phyloP scores from a whole-genome alignment of 306 rosid genomes.

The Rosa multiflora region DNA sequence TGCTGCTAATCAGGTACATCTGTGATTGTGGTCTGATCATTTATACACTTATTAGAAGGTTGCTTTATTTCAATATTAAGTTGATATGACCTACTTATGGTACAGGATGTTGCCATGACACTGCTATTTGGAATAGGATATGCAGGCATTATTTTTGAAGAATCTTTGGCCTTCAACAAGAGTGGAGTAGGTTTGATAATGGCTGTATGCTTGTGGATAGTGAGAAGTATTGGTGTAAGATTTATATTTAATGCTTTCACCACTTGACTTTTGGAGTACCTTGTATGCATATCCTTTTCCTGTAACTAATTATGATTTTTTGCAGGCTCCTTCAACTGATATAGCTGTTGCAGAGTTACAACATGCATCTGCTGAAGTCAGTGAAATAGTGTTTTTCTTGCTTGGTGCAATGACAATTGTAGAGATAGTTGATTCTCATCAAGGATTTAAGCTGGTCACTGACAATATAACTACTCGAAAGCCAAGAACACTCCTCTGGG shows the following conservation, averaged over 20 bases:
- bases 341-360: slow-evolving; percentile 85
- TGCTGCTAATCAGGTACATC: slow-evolving; percentile 86
- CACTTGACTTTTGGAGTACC: neutral
- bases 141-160: slow-evolving; percentile 96
- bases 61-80: slow-evolving; percentile 16
- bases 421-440: slow-evolving; percentile 91
- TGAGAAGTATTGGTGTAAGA: slow-evolving; percentile 89
- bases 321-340: slow-evolving; percentile 90
- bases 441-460: slow-evolving; percentile 94
- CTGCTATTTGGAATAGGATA: slow-evolving; percentile 87
- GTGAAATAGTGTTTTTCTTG: slow-evolving; percentile 94
- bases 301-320: slow-evolving; percentile 3
- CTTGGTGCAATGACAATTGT: slow-evolving; percentile 99
- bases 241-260: slow-evolving; percentile 15
- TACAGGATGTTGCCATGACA: slow-evolving; percentile 91
- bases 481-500: slow-evolving; percentile 90
- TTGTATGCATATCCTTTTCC: neutral
- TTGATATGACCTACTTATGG: slow-evolving; percentile 18
- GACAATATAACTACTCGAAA: slow-evolving; percentile 91
- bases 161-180: slow-evolving; percentile 91
- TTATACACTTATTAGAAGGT: neutral
- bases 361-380: slow-evolving; percentile 89
- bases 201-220: slow-evolving; percentile 95
- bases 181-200: slow-evolving; percentile 93
- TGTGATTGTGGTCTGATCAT: slow-evolving; percentile 21